phyloP scores from a whole-genome alignment of 2,329 filamentous ascomycete species.

The Colletotrichum ledebouriae region DNA sequence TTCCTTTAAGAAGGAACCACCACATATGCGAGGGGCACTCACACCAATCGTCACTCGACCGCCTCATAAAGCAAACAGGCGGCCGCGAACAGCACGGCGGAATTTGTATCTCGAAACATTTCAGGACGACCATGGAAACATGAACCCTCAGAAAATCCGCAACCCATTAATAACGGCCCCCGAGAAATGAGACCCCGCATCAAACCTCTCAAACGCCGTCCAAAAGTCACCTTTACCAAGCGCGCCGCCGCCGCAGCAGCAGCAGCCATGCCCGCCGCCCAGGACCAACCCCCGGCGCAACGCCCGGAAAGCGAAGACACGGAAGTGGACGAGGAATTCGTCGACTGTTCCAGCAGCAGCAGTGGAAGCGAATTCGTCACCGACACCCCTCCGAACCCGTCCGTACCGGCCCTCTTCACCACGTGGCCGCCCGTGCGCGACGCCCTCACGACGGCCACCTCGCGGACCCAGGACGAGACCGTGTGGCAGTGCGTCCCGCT shows the following conservation, averaged over 20 bases:
- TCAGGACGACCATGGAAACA: too few relatives aligned
- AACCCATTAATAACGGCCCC: background rate
- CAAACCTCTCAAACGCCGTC: constrained; percentile 46
- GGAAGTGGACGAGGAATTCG: constrained; percentile 38
- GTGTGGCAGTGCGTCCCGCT: constrained; percentile 77
- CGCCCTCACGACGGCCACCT: constrained; percentile 75
- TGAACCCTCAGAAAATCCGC: background rate
- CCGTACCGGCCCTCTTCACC: constrained; percentile 70
- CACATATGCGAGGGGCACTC: background rate
- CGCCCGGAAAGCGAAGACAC: constrained; percentile 21
- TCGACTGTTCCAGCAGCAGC: constrained; percentile 30
- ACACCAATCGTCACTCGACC: background rate
- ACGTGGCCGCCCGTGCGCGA: constrained; percentile 74
- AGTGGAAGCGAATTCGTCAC: constrained; percentile 23
- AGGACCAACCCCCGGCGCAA: constrained; percentile 8
- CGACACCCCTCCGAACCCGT: constrained; percentile 38
- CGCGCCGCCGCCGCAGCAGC: constrained; percentile 28
- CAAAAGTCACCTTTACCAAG: constrained; percentile 51
- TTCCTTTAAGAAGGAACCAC: constrained; percentile 18
- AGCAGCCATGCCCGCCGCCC: constrained; percentile 39
- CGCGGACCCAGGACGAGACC: constrained; percentile 81
- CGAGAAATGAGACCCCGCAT: constrained; percentile 43
- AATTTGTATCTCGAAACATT: too few relatives aligned
- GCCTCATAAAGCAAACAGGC: background rate
- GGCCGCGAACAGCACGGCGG: too few relatives aligned